Evolutionary conservation across 768 basidiomycete genomes (phyloP).

Genomic region (Tephrocybe sp.): DNA sequence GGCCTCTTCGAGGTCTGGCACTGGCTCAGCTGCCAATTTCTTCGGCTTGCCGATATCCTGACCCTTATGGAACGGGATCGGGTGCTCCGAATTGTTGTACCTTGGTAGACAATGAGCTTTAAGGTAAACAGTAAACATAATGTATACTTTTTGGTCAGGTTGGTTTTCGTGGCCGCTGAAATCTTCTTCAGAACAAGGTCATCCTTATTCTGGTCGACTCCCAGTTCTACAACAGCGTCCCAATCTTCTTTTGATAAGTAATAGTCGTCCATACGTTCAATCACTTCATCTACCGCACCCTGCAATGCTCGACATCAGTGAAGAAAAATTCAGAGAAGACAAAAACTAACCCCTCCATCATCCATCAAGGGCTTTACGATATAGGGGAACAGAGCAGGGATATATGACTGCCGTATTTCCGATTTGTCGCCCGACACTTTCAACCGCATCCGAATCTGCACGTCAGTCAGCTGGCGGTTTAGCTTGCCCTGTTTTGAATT

Average conservation of each 20-base stretch:
- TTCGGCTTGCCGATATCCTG: conserved; percentile 81
- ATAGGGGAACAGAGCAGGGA: conserved; percentile 84
- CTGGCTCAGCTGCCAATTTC: conserved; percentile 72
- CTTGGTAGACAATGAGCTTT: conserved; percentile 35
- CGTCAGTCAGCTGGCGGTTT: conserved; percentile 76
- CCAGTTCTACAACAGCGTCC: conserved; percentile 94
- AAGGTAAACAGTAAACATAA: neutral
- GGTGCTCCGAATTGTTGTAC: conserved; percentile 89
- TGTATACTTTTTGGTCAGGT: conserved; percentile 82
- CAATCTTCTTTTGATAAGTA: conserved; percentile 93
- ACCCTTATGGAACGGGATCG: conserved; percentile 93
- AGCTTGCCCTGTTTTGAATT: conserved; percentile 93
- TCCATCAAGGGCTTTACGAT: conserved; percentile 80
- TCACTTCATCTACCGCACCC: conserved; percentile 81
- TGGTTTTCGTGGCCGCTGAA: conserved; percentile 72
- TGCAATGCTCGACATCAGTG: conserved; percentile 26
- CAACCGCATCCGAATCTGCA: conserved; percentile 94
- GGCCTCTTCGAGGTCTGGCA: conserved; percentile 91
- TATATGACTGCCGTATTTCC: conserved; percentile 90
- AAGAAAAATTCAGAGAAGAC: neutral
- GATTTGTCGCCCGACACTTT: conserved; percentile 87
- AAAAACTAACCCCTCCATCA: conserved; percentile 63
- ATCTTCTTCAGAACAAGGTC: conserved; percentile 83
- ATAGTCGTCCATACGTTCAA: conserved; percentile 91
- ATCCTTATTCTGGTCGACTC: conserved; percentile 78